Evolutionary conservation across 306 rosid genomes (phyloP).

Genomic region (Corylus avellana): DNA sequence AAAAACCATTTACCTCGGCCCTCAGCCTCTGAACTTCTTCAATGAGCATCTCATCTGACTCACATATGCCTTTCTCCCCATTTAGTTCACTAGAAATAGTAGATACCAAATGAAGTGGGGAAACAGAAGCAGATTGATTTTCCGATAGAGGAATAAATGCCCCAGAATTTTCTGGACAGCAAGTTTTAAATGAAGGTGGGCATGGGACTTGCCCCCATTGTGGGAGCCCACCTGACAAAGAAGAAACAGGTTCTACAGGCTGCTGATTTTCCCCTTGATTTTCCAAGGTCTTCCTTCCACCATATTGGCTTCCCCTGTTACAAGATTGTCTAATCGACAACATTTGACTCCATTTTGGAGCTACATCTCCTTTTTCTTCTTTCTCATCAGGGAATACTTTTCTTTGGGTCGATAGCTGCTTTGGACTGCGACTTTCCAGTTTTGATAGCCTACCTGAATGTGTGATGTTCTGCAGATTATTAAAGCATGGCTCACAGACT

Average conservation of each 20-base stretch:
- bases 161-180: conserved; percentile 42
- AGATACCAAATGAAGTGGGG: conserved; percentile 31
- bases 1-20: conserved; percentile 51
- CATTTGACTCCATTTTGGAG: conserved; percentile 49
- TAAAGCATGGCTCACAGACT: conserved; percentile 76
- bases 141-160: conserved; percentile 33
- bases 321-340: conserved; percentile 48
- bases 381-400: conserved; percentile 40
- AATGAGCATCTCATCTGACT: conserved; percentile 48
- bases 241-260: conserved; percentile 37
- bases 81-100: conserved; percentile 16
- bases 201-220: conserved; percentile 84
- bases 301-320: conserved; percentile 49
- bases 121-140: conserved; percentile 29
- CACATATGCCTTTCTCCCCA: conserved; percentile 34
- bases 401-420: conserved; percentile 32
- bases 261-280: conserved; percentile 46
- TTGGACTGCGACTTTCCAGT: conserved; percentile 27
- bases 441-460: conserved; percentile 31
- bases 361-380: conserved; percentile 51
- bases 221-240: conserved; percentile 40
- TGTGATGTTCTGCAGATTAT: conserved; percentile 42
- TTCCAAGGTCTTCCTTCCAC: conserved; percentile 52
- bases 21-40: conserved; percentile 69
- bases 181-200: conserved; percentile 43